phyloP scores from a whole-genome alignment of 805 yeast species.

The Cyberlindnera samutprakarnensis region DNA sequence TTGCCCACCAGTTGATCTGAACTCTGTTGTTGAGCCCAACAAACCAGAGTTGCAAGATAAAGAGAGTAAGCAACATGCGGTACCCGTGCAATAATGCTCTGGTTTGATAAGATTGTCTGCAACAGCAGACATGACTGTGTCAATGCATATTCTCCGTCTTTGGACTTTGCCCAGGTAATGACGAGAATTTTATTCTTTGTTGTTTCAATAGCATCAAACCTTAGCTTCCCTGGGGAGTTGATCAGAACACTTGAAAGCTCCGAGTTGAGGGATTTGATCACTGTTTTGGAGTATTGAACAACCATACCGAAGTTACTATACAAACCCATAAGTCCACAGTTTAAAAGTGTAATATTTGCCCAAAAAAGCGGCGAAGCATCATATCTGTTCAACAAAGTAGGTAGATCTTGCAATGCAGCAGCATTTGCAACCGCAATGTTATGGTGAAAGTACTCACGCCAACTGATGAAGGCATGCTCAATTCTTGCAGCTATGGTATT shows the following conservation, averaged over 20 bases:
- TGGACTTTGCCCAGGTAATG: slow-evolving; percentile 22
- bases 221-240: slow-evolving; percentile 6
- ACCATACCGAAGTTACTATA: slow-evolving; percentile 22
- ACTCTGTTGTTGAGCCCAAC: slow-evolving; percentile 12
- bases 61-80: slow-evolving; percentile 21
- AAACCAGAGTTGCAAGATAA: slow-evolving; percentile 13
- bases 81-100: slow-evolving; percentile 15
- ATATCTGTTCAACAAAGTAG: slow-evolving; percentile 21
- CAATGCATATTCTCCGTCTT: slow-evolving; percentile 21
- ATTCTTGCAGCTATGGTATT: slow-evolving; percentile 22
- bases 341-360: slow-evolving; percentile 24
- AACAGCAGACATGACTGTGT: slow-evolving; percentile 24
- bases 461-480: slow-evolving; percentile 25
- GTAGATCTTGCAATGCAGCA: slow-evolving; percentile 2
- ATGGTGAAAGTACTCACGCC: slow-evolving; percentile 29
- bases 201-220: slow-evolving; percentile 9
- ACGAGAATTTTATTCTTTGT: slow-evolving; percentile 8
- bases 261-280: slow-evolving; percentile 3
- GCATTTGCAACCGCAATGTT: slow-evolving; percentile 23
- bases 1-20: neutral
- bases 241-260: slow-evolving; percentile 1
- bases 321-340: slow-evolving; percentile 22
- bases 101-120: slow-evolving; percentile 19
- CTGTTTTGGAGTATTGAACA: slow-evolving; percentile 9
- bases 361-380: slow-evolving; percentile 28